Evolutionary conservation across 73 alveolate genomes (phyloP).

Genomic region (Paramecium bursaria): DNA sequence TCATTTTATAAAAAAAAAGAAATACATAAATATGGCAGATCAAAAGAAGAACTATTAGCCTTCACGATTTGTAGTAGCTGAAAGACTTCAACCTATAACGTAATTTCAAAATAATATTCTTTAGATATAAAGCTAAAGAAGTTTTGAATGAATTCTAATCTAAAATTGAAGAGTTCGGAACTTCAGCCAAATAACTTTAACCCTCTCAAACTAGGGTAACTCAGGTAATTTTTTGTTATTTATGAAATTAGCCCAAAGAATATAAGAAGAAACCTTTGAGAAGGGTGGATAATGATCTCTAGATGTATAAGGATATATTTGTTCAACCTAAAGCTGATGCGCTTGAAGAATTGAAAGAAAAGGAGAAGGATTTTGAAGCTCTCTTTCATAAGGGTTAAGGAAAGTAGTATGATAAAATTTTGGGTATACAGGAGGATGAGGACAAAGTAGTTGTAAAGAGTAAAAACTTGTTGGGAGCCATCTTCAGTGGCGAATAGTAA

Average conservation of each 20-base stretch:
- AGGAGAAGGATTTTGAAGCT: constrained; percentile 70
- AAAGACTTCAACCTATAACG: no score
- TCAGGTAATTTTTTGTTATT: neutral
- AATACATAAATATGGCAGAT: no score
- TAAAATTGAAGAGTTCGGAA: constrained; percentile 32
- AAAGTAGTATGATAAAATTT: constrained; percentile 66
- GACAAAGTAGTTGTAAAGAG: neutral
- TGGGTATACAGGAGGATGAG: constrained; percentile 57
- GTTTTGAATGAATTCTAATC: constrained; percentile 60
- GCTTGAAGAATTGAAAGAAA: constrained; percentile 61
- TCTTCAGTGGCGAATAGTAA: constrained; percentile 10
- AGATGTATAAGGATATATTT: constrained; percentile 69
- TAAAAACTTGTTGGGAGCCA: constrained; percentile 17
- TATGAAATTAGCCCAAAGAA: constrained; percentile 56
- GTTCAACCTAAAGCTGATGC: constrained; percentile 69
- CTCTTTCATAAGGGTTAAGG: constrained; percentile 66
- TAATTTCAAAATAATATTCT: neutral
- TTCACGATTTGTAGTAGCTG: no score
- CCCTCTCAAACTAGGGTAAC: constrained; percentile 16
- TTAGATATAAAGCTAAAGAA: constrained; percentile 56
- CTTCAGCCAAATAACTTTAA: constrained; percentile 2
- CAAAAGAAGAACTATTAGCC: no score
- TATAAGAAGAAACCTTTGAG: constrained; percentile 69
- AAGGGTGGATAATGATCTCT: constrained; percentile 63
- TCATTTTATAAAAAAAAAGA: no score